Evolutionary conservation across 306 rosid genomes (phyloP), one percentile per base, ranked within the genome.

Genomic region (Dicorynia guianensis): DNA sequence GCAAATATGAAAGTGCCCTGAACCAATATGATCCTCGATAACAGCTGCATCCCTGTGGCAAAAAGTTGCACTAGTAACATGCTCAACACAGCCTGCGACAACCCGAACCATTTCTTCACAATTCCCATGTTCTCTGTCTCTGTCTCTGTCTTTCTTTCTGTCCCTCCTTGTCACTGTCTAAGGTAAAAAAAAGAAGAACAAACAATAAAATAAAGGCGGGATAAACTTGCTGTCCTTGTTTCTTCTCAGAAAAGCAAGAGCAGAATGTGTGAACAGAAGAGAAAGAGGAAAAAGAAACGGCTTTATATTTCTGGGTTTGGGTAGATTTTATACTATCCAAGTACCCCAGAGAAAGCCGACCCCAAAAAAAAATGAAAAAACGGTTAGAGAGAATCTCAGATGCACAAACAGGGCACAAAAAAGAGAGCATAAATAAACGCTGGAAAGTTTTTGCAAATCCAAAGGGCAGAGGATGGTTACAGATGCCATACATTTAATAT

Each of bases 1-100:
- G 94, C 74, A 64, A 88, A 90, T 8, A 90, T 76, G 80, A 87
- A 93, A 19, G 87, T 79, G 36, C 94, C 97, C 2, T 69, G 2
- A 11, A 74, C 74, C 5, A 93, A 61, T 3, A 87, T 68, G 1
- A 85, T 57, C 36, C 88, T 88, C 1, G 92, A 82, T 0, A 93
- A 81, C 33, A 93, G 13, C 20, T 90, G 93, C 84, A 88, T 56
- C 42, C 94, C 96, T 0, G 86, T 68, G 0, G 76, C 80, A 46
- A 90, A 75, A 0, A 82, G 3, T 76, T 90, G 92, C 49, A 88
- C 96, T 5, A 79, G 5, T 48, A 88, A 33, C 93, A 92, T 90
- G 11, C 87, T 81, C 20, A 88, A 6, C 17, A 72, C 67, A 12
- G 73, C 44, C 62, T 82, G 47, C 0, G 87, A 90, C 47, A 80